Base-by-base conservation (phyloP, 495 filamentous ascomycete genomes). In the Lasiosphaeriaceae sp. region DNA sequence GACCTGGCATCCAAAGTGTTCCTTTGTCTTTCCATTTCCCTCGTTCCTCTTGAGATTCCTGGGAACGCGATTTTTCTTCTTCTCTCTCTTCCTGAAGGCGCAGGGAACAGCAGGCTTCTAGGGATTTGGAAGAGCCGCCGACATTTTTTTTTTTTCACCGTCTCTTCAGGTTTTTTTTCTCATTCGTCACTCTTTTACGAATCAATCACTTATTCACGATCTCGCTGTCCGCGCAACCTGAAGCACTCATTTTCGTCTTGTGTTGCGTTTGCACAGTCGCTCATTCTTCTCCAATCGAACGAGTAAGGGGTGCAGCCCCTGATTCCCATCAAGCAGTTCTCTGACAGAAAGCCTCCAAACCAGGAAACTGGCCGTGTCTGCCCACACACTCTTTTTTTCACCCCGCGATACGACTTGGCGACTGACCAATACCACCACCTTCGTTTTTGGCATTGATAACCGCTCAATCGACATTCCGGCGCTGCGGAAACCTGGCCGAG, bases 291-390 rank as follows among this genome's bases (percentile, higher is more conserved):
- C 63, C 61, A 67, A 65, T 66, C 60, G 65, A 62, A 63, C 39
- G n/a, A 29, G 63, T 56, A 60, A 43, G 56, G 63, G 44, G 51
- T 61, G 52, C 52, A 24, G 55, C 63, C 64, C 63, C 68, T 70
- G 65, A 68, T 66, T 52, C 55, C 55, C 49, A 58, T 61, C 59
- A 62, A 60, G 56, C 61, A 34, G 21, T 48, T 64, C 63, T 71
- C 68, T 66, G 55, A 71, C 68, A 54, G 41, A 17, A 43, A 62
- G 44, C 24, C 47, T 54, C 44, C 57, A 49, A 43, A 50, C 52
- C 56, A 49, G 43, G 29, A 54, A 50, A 22, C 29, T 34, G 48
- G 24, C 24, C 48, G 29, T 24, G 26, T 23, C 29, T 23, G 11
- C 20, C 45, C 19, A 23, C 9, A 31, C 26, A 31, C 26, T 31